Evolutionary conservation across 2,329 filamentous ascomycete species (phyloP).

Genomic region (Arthrobotrys megalospora): DNA sequence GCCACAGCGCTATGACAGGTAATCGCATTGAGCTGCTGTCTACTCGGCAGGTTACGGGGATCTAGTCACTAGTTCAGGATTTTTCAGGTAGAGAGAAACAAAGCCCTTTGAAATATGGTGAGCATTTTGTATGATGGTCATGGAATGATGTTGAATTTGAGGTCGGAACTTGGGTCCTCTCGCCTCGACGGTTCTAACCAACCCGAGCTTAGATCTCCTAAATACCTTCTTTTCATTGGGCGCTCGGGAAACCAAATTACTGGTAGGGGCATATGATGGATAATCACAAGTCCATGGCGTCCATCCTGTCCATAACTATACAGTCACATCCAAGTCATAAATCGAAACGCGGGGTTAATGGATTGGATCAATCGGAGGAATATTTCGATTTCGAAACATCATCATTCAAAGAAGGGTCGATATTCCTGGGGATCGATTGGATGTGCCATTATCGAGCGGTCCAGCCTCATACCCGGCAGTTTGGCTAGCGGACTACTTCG

Average conservation of each 20-base stretch:
- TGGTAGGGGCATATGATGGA: neutral
- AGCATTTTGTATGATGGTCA: too few species aligned
- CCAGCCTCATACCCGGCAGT: slow-evolving; percentile 24
- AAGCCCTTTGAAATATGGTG: too few species aligned
- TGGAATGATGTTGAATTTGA: neutral
- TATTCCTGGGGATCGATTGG: neutral
- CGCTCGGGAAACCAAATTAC: neutral
- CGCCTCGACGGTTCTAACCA: neutral
- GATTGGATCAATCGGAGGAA: neutral
- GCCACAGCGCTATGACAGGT: too few species aligned
- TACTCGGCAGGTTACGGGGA: too few species aligned
- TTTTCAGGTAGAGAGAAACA: too few species aligned
- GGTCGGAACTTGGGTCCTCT: neutral
- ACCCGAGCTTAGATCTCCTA: neutral
- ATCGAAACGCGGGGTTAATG: neutral
- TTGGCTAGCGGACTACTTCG: slow-evolving; percentile 12
- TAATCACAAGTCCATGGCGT: too few species aligned
- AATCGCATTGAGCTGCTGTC: too few species aligned
- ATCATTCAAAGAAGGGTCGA: neutral
- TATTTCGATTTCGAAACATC: neutral
- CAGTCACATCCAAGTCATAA: neutral
- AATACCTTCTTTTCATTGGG: neutral
- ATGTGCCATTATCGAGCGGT: neutral
- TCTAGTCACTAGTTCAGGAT: too few species aligned
- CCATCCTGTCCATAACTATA: too few species aligned